Percentiles rank a stretch among this genome's conserved stretches.
Evolutionary conservation across 192 early-diverging fungal species (phyloP).

Genomic region (Polychytrium aggregatum): DNA sequence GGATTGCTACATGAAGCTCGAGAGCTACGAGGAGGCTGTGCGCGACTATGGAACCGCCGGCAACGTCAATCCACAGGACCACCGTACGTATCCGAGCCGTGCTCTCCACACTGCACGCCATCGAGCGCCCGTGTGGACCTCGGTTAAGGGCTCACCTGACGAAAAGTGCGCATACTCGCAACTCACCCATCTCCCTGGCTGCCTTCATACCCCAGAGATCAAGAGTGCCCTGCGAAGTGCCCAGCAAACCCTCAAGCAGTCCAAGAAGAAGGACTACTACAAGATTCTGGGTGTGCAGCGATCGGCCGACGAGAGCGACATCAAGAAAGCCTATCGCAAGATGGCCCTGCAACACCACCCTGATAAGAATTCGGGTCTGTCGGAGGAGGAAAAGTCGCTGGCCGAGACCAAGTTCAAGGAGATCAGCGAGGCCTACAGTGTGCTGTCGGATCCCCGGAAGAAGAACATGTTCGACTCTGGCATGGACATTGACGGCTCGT

Average conservation of each 20-base stretch:
- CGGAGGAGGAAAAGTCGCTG: constrained; percentile 36
- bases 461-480: constrained; percentile 71
- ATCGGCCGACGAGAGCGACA: constrained; percentile 58
- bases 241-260: constrained; percentile 51
- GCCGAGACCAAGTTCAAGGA: constrained; percentile 77
- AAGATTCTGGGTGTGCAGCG: constrained; percentile 72
- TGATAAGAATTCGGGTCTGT: constrained; percentile 70
- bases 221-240: constrained; percentile 39
- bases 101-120: too few relatives aligned
- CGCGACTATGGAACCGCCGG: constrained; percentile 60
- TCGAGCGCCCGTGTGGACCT: too few relatives aligned
- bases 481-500: constrained; percentile 61
- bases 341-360: constrained; percentile 83
- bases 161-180: too few relatives aligned
- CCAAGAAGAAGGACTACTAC: constrained; percentile 95
- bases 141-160: too few relatives aligned
- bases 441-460: constrained; percentile 71
- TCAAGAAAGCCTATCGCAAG: constrained; percentile 46
- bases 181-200: too few relatives aligned
- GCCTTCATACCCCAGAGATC: too few relatives aligned
- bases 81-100: constrained; percentile 37
- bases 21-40: constrained; percentile 65
- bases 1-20: constrained; percentile 57
- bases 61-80: constrained; percentile 49
- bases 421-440: constrained; percentile 65